Conservation (phyloP, 768 basidiomycete species). For the Mycena chlorophos region DNA sequence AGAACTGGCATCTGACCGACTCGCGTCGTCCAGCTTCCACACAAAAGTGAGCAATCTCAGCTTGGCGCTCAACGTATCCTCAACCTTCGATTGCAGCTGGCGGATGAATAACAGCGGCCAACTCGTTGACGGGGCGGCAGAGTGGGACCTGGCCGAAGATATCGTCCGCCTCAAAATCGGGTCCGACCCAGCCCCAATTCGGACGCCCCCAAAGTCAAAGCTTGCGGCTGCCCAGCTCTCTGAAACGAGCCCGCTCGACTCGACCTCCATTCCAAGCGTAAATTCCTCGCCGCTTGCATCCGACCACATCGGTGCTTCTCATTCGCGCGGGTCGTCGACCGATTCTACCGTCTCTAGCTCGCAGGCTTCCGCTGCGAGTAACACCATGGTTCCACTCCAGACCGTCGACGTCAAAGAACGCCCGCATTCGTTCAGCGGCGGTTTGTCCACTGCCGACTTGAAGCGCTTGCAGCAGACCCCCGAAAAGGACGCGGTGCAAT, state of each 20-base stretch:
- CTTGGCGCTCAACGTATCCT: constrained; percentile 46
- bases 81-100: constrained; percentile 51
- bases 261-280: constrained; percentile 67
- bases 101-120: constrained; percentile 64
- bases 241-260: constrained; percentile 72
- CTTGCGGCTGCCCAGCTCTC: constrained; percentile 54
- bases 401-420: constrained; percentile 71
- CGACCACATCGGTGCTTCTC: constrained; percentile 65
- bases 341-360: constrained; percentile 67
- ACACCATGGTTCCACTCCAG: constrained; percentile 55
- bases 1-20: constrained; percentile 54
- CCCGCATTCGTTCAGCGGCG: constrained; percentile 81
- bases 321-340: constrained; percentile 82
- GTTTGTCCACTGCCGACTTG: constrained; percentile 70
- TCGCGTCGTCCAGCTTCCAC: constrained; percentile 35
- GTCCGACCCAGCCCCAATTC: constrained; percentile 60
- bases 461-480: constrained; percentile 73
- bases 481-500: constrained; percentile 47
- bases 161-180: constrained; percentile 71
- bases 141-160: constrained; percentile 75
- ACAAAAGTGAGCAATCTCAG: constrained; percentile 39
- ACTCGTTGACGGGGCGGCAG: constrained; percentile 56
- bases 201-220: constrained; percentile 69
- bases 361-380: constrained; percentile 57
- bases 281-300: constrained; percentile 72